A percentile compares a stretch with the other conserved stretches of the same genome.
These are phyloP conservation scores for Dothistroma septosporum DNA, from an alignment of 2,329 filamentous ascomycete genomes.

Conservation along the genomic window DNA sequence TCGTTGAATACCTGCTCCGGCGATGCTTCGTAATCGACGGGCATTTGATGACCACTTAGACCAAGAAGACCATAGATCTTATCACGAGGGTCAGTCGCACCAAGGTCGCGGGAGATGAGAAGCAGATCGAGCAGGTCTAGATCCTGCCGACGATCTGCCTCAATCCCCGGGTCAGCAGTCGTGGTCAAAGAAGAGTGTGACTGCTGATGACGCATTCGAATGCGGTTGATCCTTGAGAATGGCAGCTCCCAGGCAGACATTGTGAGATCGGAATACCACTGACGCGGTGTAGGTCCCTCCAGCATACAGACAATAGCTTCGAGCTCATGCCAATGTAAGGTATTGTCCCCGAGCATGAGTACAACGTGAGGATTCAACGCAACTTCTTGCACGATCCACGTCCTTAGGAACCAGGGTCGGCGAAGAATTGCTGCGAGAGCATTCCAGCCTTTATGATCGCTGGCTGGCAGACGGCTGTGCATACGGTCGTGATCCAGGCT, in stretches of 20 bases:
- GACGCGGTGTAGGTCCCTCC: slow-evolving; percentile 24
- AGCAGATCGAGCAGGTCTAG: slow-evolving; percentile 31
- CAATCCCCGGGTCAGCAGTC: neutral
- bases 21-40: slow-evolving; percentile 26
- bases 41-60: slow-evolving; percentile 26
- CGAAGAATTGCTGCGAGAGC: slow-evolving; percentile 27
- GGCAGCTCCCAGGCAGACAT: slow-evolving; percentile 28
- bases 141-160: slow-evolving; percentile 3
- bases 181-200: slow-evolving; percentile 7
- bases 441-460: slow-evolving; percentile 26
- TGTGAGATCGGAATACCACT: slow-evolving; percentile 28
- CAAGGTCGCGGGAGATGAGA: slow-evolving; percentile 29
- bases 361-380: slow-evolving; percentile 30
- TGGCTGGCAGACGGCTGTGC: slow-evolving; percentile 27
- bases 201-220: slow-evolving; percentile 25
- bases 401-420: slow-evolving; percentile 31
- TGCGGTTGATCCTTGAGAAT: slow-evolving; percentile 32
- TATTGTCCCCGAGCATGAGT: slow-evolving; percentile 26
- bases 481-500: slow-evolving; percentile 16
- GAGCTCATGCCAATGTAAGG: slow-evolving; percentile 29
- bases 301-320: slow-evolving; percentile 26
- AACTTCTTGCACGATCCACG: slow-evolving; percentile 34
- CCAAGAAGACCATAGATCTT: slow-evolving; percentile 31
- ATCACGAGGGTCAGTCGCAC: slow-evolving; percentile 29
- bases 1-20: slow-evolving; percentile 29